A percentile compares a stretch with the other conserved stretches of the same genome.
Evolutionary conservation across 495 filamentous ascomycete species (phyloP).

Genomic region (Hypomontagnella monticulosa): DNA sequence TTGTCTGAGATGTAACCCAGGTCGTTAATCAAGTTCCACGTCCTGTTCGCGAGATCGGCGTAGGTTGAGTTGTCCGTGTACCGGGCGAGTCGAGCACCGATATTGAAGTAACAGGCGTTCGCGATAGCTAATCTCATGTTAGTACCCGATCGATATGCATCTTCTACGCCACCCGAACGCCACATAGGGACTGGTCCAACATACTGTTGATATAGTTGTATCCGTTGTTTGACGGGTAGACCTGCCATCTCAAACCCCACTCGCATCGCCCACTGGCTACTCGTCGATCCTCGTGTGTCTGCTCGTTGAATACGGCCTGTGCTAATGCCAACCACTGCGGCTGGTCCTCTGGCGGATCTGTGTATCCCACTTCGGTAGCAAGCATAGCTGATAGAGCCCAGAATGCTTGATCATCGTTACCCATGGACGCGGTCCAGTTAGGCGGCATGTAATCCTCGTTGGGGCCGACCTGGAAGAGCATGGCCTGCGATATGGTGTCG

Average conservation of each 20-base stretch:
- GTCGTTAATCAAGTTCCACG: slow-evolving; percentile 63
- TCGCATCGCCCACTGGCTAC: slow-evolving; percentile 68
- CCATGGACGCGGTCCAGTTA: slow-evolving; percentile 66
- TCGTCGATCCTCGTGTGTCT: slow-evolving; percentile 63
- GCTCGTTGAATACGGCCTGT: slow-evolving; percentile 77
- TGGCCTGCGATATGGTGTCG: slow-evolving; percentile 56
- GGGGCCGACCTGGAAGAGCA: slow-evolving; percentile 64
- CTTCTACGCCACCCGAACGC: background rate
- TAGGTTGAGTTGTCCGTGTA: slow-evolving; percentile 71
- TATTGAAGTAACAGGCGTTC: slow-evolving; percentile 72
- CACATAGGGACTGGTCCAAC: slow-evolving; percentile 37
- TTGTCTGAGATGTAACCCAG: slow-evolving; percentile 53
- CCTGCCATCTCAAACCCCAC: slow-evolving; percentile 84
- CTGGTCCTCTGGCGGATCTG: slow-evolving; percentile 59
- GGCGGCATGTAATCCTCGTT: slow-evolving; percentile 64
- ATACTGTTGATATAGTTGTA: slow-evolving; percentile 75
- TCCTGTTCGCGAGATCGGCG: slow-evolving; percentile 65
- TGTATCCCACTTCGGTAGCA: slow-evolving; percentile 75
- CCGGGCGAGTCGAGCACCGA: slow-evolving; percentile 67
- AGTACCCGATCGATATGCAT: slow-evolving; percentile 7
- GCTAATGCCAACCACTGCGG: slow-evolving; percentile 76
- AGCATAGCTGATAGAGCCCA: slow-evolving; percentile 76
- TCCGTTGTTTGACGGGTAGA: slow-evolving; percentile 76
- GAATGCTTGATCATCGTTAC: slow-evolving; percentile 82
- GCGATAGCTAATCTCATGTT: slow-evolving; percentile 54